Conservation (phyloP, 768 basidiomycete genomes). For the Mycena vulgaris region DNA sequence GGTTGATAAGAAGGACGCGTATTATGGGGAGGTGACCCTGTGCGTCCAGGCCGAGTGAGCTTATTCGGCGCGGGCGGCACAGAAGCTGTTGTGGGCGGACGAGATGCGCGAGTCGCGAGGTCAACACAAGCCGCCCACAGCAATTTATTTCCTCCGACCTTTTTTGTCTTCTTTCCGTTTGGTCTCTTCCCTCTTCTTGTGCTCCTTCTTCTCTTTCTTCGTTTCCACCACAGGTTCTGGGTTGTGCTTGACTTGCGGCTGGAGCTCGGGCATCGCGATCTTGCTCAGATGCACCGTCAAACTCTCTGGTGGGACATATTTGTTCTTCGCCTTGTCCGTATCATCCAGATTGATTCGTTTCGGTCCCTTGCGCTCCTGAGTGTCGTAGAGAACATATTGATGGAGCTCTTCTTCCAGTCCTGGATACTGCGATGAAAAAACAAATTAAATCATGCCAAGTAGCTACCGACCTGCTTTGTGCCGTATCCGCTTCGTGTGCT, state of each 20-base stretch:
- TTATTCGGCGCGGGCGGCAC: conserved; percentile 38
- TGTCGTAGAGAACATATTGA: conserved; percentile 85
- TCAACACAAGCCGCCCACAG: conserved; percentile 40
- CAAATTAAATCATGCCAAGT: background rate
- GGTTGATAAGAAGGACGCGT: conserved; percentile 53
- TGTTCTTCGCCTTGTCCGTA: conserved; percentile 54
- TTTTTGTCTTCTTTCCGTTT: conserved; percentile 49
- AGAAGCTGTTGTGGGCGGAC: conserved; percentile 16
- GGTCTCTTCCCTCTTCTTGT: conserved; percentile 58
- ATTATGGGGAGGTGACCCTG: conserved; percentile 48
- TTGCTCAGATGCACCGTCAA: conserved; percentile 87
- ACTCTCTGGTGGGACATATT: conserved; percentile 78
- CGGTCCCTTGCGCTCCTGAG: conserved; percentile 67
- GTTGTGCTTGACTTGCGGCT: conserved; percentile 60
- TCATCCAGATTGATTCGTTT: conserved; percentile 81
- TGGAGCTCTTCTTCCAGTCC: conserved; percentile 72
- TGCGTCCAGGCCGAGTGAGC: conserved; percentile 36
- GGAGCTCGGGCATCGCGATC: conserved; percentile 89
- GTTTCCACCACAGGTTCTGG: conserved; percentile 40
- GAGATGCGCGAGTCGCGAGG: conserved; percentile 24
- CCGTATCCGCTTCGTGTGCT: conserved; percentile 83
- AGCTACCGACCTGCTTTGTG: conserved; percentile 75
- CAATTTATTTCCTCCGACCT: conserved; percentile 55
- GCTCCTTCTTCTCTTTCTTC: conserved; percentile 49
- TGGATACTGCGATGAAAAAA: conserved; percentile 35